Evolutionary conservation across 805 yeast genomes (phyloP), one percentile per base, ranked within the genome.

Genomic region (Pichia nakasei): DNA sequence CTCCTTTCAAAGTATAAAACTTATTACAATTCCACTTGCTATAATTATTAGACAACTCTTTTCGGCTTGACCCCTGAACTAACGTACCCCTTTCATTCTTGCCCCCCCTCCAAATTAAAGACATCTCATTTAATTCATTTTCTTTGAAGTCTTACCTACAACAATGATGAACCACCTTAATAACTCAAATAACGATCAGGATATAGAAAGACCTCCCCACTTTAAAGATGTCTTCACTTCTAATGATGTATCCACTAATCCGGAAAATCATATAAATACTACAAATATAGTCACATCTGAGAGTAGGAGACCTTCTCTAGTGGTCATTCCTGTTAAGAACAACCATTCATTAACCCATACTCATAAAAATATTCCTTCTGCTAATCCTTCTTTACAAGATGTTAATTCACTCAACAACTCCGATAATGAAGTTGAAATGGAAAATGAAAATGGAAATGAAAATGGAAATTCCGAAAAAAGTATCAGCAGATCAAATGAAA

Each of bases 101-200:
- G n/a, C n/a, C n/a, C n/a, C n/a, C n/a, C n/a, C n/a, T n/a, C n/a
- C n/a, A n/a, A n/a, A n/a, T n/a, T n/a, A n/a, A n/a, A n/a, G n/a
- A n/a, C n/a, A n/a, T n/a, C n/a, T n/a, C n/a, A n/a, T n/a, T n/a
- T n/a, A n/a, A n/a, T n/a, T n/a, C n/a, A n/a, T n/a, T n/a, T n/a
- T n/a, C n/a, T n/a, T n/a, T n/a, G n/a, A n/a, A n/a, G n/a, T 22
- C 6, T 22, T 7, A 22, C 26, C 9, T 18, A 8, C 17, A 32
- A 17, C 6, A n/a, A 60, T 52, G 15, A 68, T 67, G 71, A 65
- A 57, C 48, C 70, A 65, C 43, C 41, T 62, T 29, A 66, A 68
- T 45, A 65, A 68, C 47, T 56, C 66, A 19, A 62, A 63, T 43
- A 63, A 66, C 44, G 66, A 66, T 40, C 68, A 65, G 45, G 66